phyloP scores from a whole-genome alignment of 805 yeast genomes.

The Yarrowia sp. region DNA sequence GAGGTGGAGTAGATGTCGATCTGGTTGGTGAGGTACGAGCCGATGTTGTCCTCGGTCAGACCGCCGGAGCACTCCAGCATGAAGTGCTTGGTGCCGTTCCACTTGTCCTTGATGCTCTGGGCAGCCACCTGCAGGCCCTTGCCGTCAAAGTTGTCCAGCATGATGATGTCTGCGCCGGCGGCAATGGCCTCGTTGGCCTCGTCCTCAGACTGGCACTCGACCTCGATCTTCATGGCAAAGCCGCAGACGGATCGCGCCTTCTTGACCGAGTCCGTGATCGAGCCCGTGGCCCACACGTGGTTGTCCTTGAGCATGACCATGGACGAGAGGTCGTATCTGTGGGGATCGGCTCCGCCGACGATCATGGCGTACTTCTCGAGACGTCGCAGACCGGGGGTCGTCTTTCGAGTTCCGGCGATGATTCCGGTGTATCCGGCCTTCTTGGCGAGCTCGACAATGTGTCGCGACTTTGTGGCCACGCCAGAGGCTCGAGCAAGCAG shows the following conservation, averaged over 20 bases:
- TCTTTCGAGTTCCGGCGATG: constrained; percentile 94
- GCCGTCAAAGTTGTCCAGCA: constrained; percentile 86
- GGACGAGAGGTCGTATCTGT: constrained; percentile 83
- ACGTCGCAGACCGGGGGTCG: constrained; percentile 92
- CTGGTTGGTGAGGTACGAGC: constrained; percentile 64
- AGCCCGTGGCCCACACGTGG: constrained; percentile 90
- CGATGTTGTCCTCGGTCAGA: constrained; percentile 64
- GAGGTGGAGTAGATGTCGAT: constrained; percentile 90
- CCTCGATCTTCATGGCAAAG: constrained; percentile 85
- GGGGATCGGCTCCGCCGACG: constrained; percentile 93
- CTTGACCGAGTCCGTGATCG: constrained; percentile 78
- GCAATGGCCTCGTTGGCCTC: constrained; percentile 91
- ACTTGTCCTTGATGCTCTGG: constrained; percentile 53
- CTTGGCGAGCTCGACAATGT: constrained; percentile 60
- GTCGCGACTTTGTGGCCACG: constrained; percentile 70
- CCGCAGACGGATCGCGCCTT: constrained; percentile 82
- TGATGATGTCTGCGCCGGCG: constrained; percentile 94
- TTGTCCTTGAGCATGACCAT: constrained; percentile 97
- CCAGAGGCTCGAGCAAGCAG: constrained; percentile 82
- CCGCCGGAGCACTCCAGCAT: constrained; percentile 93
- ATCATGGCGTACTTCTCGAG: constrained; percentile 92
- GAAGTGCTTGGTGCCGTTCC: constrained; percentile 51
- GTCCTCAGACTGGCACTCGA: constrained; percentile 78
- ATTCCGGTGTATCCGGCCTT: constrained; percentile 70
- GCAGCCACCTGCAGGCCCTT: constrained; percentile 66